These are phyloP conservation scores for Colletotrichum sp. DNA, from an alignment of 2,329 filamentous ascomycete species.

Conservation along the genomic window DNA sequence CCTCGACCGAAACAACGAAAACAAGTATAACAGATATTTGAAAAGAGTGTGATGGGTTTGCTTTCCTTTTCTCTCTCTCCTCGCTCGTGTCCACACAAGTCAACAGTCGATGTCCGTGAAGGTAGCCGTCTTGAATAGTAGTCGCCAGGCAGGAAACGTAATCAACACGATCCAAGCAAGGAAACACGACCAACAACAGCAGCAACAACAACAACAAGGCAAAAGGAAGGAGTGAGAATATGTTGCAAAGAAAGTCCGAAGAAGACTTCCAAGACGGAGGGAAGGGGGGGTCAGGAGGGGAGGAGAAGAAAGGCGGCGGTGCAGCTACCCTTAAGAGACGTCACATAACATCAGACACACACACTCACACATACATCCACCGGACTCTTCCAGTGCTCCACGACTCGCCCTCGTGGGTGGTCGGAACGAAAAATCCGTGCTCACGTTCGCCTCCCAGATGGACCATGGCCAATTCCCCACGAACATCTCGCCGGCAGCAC, in stretches of 20 bases:
- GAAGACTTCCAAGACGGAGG: neutral
- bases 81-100: neutral
- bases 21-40: neutral
- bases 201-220: neutral
- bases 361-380: neutral
- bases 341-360: conserved; percentile 3
- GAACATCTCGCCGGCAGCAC: conserved; percentile 12
- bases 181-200: neutral
- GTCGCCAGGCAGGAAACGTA: neutral
- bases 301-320: neutral
- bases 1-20: neutral
- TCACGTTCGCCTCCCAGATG: neutral
- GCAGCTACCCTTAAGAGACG: conserved; percentile 10
- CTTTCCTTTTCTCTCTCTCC: neutral
- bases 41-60: neutral
- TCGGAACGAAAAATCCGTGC: neutral
- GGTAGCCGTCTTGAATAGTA: neutral
- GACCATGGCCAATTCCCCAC: neutral
- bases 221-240: neutral
- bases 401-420: neutral
- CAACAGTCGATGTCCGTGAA: neutral
- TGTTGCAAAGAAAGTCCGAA: neutral
- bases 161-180: conserved; percentile 6
- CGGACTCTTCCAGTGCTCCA: neutral
- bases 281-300: neutral